Evolutionary conservation across 805 yeast species (phyloP), one percentile per base, ranked within the genome.

Genomic region (Saccharomyces mikatae): DNA sequence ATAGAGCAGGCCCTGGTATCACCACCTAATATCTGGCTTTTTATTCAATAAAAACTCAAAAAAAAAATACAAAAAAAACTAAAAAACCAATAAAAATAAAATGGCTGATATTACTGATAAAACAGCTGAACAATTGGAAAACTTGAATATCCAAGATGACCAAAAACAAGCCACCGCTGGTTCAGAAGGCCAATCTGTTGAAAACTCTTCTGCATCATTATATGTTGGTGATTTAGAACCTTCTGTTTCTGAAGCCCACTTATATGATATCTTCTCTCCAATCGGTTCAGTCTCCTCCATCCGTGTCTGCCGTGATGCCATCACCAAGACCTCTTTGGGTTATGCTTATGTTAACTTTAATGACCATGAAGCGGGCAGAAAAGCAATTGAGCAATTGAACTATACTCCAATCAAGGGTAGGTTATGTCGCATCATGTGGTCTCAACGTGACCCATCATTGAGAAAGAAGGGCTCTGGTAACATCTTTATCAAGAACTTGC

Each of bases 401-500:
- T 94, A 94, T 80, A 76, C 90, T 56, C 83, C 83, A 68, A 84
- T 94, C 77, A 91, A 91, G 75, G 97, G 97, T 70, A 89, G 86
- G 70, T 90, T 97, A 68, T 90, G 97, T 79, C 89, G 99, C 77
- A 92, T 94, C 79, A 94, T 94, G 98, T 90, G 98, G 97, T 90
- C 97, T 64, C 98, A 94, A 80, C 89, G 98, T 78, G 98, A 94
- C 74, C 98, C 99, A 62, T 81, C 96, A 59, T 74, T 84, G 68
- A 88, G 99, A 82, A 89, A 86, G 81, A 85, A 85, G 71, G 97
- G 97, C 74, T 86, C 89, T 61, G 97, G 97, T 70, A 94, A 94
- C 82, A 85, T 94, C 63, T 94, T 87, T 83, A 92, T 94, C 80
- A 94, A 94, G 85, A 94, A 94, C 83, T 84, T 94, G 77, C 97